Conservation (phyloP, 1,139 yeast species). For the Kurtzmaniella quercitrusa region DNA sequence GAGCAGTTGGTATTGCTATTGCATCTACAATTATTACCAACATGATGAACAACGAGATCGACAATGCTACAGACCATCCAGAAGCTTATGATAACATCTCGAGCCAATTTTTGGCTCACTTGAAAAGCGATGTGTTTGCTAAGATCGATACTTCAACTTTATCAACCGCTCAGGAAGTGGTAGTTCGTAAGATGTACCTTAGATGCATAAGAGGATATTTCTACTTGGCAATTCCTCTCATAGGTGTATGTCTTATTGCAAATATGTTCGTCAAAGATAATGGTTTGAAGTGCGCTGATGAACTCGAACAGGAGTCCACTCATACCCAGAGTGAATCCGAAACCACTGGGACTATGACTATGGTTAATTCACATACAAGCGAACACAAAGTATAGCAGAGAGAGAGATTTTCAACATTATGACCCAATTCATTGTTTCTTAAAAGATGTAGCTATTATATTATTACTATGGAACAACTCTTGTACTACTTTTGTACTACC, state of each 20-base stretch:
- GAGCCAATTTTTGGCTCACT: constrained; percentile 12
- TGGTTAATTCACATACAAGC: neutral
- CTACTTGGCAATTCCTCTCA: constrained; percentile 36
- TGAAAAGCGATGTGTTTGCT: constrained; percentile 16
- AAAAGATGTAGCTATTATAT: neutral
- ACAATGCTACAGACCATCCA: constrained; percentile 9
- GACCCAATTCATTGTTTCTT: neutral
- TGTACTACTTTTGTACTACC: too few relatives aligned
- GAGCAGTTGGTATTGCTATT: constrained; percentile 35
- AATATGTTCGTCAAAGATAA: constrained; percentile 35
- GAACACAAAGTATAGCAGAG: neutral
- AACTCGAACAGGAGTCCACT: constrained; percentile 8
- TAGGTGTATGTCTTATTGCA: constrained; percentile 33
- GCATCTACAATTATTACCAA: constrained; percentile 23
- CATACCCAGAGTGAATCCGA: neutral
- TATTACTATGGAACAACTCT: too few relatives aligned
- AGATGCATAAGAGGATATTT: constrained; percentile 35
- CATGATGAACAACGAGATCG: constrained; percentile 10
- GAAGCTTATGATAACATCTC: constrained; percentile 8
- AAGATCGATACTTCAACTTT: constrained; percentile 15
- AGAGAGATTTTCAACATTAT: neutral
- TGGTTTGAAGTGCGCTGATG: constrained; percentile 38
- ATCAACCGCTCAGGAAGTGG: constrained; percentile 16
- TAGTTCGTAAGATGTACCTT: constrained; percentile 27
- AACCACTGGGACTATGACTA: neutral